Evolutionary conservation across 768 basidiomycete species (phyloP), one percentile per base, ranked within the genome.

Genomic region (Phaffia australis): DNA sequence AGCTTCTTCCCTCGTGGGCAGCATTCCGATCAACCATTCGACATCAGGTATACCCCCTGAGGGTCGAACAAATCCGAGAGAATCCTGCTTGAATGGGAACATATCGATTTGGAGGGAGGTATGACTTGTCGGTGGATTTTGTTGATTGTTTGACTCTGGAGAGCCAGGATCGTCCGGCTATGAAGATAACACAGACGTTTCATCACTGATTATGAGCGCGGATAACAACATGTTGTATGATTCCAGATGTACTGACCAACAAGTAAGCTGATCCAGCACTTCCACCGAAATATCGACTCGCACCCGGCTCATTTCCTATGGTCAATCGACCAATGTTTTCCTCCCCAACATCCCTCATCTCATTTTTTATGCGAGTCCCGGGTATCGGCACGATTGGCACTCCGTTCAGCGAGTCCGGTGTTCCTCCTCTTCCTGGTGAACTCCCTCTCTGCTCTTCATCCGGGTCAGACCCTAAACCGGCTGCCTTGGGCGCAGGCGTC

Each of bases 291-390:
- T 48, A 60, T 18, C 59, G 8, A 5, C 59, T 49, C 11, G 59
- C 59, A 4, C 35, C 35, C 6, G 35, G 35, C 11, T 42, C 35
- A 42, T 42, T 42, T 4, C 35, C 35, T 42, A 42, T 42, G 7
- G 59, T 48, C 47, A 60, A 49, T 23, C 59, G 46, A 5, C 59
- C 59, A 25, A 60, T 60, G 23, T 60, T 60, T 27, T 60, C 59
- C 59, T 60, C 59, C 8, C 59, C 59, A 27, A 60, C 59, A 9
- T 27, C 59, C 16, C 42, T 46, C 59, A 48, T 49, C 35, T 48
- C 3, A 6, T 18, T 29, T 5, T 49, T 47, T n/a, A 47, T 47
- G 14, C 30, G 57, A 32, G 30, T 6, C 4, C 57, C 11, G 11
- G 35, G 35, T 42, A 42, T 42, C 35, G 35, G 35, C 35, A 42